Base-by-base conservation (phyloP, 805 yeast species). In the Candida ortonii region DNA sequence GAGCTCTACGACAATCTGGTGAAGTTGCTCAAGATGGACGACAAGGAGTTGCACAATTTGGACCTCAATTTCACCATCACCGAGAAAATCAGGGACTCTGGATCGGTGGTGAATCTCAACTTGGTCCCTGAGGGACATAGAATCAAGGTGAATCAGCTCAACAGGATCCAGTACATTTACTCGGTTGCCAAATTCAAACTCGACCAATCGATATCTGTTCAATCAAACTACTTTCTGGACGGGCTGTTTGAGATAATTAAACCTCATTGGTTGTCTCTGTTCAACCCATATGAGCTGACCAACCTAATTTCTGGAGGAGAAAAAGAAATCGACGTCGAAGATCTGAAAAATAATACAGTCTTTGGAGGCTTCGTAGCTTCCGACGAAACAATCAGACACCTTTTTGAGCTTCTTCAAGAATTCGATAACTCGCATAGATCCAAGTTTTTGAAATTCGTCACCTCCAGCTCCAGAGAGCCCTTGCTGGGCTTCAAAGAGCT, bases 401-500 rank as follows among this genome's bases (percentile, higher is more conserved):
- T 93, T 45, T 88, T 96, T 89, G 78, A 79, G 39, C 78, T 87
- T 5, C 66, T 93, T 5, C 65, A 65, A 4, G 95, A 85, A 40
- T 73, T 87, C 70, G 55, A 68, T 2, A 64, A 72, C 3, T 71
- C 69, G n/a, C 85, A 87, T 36, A 68, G 77, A 42, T 67, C 76
- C 14, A 72, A 74, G 32, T 71, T 93, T 36, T 61, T 93, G 17
- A 85, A 85, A 54, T 93, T 90, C 64, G 96, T 86, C 17, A 93
- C 97, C 0, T 84, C 96, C 0, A 95, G 87, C 1, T 81, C 96
- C 1, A 72, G 89, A 40, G 96, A 95, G 0, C 98, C 98, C 1
- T 65, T 93, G 25, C 68, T 86, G 16, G 98, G 98, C 0, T 90
- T 93, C 54, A 68, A 72, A 10, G 76, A 80, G 3, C 65, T 87